Base-by-base conservation (phyloP, 805 yeast genomes). In the Spathaspora hagerdaliae region DNA sequence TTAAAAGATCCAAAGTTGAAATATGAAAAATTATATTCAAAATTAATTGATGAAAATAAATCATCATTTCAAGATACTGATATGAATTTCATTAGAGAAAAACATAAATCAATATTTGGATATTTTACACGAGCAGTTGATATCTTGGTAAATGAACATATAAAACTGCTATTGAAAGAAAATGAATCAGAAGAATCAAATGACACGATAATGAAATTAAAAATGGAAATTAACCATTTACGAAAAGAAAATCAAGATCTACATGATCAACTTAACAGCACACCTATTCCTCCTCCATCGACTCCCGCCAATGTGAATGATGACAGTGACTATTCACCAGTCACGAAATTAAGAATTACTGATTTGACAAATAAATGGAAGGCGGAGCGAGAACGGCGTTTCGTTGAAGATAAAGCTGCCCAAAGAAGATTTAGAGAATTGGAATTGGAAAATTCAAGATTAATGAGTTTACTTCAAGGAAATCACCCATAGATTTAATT, bases 371-470 rank as follows among this genome's bases (percentile, higher is more conserved):
- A 71, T 50, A 71, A 83, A 54, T 83, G 87, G 84, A 81, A 82
- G 54, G 72, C 81, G 6, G 91, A 86, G 50, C 69, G 89, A 49
- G 94, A 85, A 59, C 77, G 85, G 14, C 64, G 90, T 29, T 77
- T 77, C 15, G 70, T 81, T 45, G 91, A 85, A 52, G 71, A 73
- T 43, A 72, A 72, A 33, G 82, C 83, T 33, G 79, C 85, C 2
- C 70, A 74, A 40, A 60, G 64, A 38, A 63, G 84, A 38, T 69
- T 83, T 5, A 56, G 60, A 14, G 81, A 78, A 44, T 56, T 85
- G 31, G 88, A 83, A 50, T 47, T 55, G 31, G 89, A 84, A 52
- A 82, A 81, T 54, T 61, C 59, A 13, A 57, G 64, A 14, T 54
- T 82, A 12, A 44, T 54, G 36, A 50, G 50, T n/a, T 45, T 45